Evolutionary conservation across 2,329 filamentous ascomycete genomes (phyloP).

Genomic region (Dactylonectria estremocensis): DNA sequence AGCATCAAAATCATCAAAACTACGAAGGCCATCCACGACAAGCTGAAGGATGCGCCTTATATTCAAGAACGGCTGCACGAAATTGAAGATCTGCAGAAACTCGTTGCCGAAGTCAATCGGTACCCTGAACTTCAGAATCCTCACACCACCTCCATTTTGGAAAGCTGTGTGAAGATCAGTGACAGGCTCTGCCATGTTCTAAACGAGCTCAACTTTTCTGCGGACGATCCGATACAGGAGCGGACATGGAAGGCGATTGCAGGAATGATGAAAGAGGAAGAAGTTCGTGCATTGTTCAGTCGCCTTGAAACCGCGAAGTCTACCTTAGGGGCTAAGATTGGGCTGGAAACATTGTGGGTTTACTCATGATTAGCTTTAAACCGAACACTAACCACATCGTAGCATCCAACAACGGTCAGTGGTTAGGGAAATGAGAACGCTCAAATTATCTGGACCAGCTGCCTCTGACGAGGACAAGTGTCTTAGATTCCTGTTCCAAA

Average conservation of each 20-base stretch:
- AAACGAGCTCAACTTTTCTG: not conserved
- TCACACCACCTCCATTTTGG: not conserved
- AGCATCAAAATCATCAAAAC: conserved; percentile 10
- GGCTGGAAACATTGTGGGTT: conserved; percentile 5
- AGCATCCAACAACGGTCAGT: conserved; percentile 3
- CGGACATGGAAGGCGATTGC: conserved; percentile 32
- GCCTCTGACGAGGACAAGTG: conserved; percentile 12
- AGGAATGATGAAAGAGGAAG: conserved; percentile 16
- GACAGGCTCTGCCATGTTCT: not conserved
- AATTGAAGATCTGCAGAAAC: conserved; percentile 10
- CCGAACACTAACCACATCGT: too few relatives aligned
- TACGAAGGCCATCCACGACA: conserved; percentile 17
- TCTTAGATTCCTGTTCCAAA: conserved; percentile 25
- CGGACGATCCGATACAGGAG: not conserved
- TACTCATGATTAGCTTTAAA: too few relatives aligned
- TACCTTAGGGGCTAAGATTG: not conserved
- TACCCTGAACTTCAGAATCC: conserved; percentile 7
- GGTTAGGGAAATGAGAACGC: conserved; percentile 1
- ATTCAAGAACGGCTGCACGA: conserved; percentile 10
- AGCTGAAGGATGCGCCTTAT: conserved; percentile 17
- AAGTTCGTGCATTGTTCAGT: conserved; percentile 14
- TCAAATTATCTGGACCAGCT: not conserved
- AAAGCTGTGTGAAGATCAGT: not conserved
- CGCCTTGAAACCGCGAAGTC: conserved; percentile 19
- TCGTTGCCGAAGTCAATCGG: not conserved